Conservation (phyloP, 2,329 filamentous ascomycete genomes). For the Proliferodiscus dingleyae region DNA sequence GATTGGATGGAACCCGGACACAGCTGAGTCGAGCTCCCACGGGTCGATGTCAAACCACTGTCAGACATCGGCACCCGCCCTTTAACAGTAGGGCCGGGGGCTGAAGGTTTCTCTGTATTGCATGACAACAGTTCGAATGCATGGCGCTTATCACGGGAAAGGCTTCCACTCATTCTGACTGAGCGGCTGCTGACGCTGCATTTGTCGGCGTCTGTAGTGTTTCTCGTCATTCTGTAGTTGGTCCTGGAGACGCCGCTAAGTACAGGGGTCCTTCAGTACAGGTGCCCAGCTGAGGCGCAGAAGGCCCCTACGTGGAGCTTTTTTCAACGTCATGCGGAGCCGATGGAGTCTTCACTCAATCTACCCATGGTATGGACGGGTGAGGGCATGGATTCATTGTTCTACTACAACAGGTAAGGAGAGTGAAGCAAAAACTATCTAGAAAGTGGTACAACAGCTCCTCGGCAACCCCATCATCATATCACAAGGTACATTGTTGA, state of each 20-base stretch:
- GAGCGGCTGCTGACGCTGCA: not conserved
- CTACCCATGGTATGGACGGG: not conserved
- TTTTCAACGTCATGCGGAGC: not conserved
- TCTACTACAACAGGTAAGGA: not conserved
- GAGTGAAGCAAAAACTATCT: too few relatives aligned
- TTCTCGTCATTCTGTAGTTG: slow-evolving; percentile 8
- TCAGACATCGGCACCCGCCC: not conserved
- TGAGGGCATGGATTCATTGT: not conserved
- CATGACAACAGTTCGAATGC: too few relatives aligned
- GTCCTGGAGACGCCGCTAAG: not conserved
- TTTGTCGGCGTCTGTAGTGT: not conserved
- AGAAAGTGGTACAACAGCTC: too few relatives aligned
- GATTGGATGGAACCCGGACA: not conserved
- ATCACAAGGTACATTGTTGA: too few relatives aligned
- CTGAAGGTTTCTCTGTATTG: not conserved
- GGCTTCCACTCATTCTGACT: not conserved
- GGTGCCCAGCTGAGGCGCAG: not conserved
- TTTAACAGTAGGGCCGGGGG: not conserved
- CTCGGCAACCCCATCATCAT: too few relatives aligned
- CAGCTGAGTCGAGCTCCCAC: not conserved
- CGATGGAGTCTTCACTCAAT: not conserved
- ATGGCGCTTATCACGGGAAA: too few relatives aligned
- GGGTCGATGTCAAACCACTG: not conserved
- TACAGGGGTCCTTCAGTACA: not conserved
- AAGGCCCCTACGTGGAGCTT: not conserved